Base-by-base conservation (phyloP, 2,329 filamentous ascomycete genomes). In the Nakataea oryzae region DNA sequence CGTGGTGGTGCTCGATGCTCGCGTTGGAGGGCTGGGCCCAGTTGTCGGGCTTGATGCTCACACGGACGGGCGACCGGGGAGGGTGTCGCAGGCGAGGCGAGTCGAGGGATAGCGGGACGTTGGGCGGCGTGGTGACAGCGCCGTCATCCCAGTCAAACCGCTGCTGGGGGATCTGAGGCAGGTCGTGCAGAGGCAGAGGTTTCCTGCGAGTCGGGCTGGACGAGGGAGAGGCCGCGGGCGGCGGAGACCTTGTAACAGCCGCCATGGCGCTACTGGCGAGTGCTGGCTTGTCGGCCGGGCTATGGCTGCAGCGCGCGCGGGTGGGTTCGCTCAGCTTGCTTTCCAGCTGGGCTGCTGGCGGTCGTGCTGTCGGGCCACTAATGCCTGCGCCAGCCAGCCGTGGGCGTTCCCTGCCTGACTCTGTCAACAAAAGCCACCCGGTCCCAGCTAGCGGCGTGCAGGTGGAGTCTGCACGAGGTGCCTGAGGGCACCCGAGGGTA, bases 31-130 rank as follows among this genome's bases (percentile, higher is more conserved):
- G 78, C 66, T 76, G 76, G 26, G 75, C 74, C 79, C 79, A 84
- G 69, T 80, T 76, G 55, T 82, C 81, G 28, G 76, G 72, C 59
- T 80, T 79, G 62, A 82, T 79, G 67, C 81, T 83, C 61, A 85
- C 77, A 63, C 75, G 78, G 62, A 84, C 81, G 24, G 84, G 83
- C 54, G 84, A 86, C 30, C 79, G 75, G 32, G 83, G 83, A 21
- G 78, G 76, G 60, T 80, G 77, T 64, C 79, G 78, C 63, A 85
- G 73, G 63, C 76, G 75, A 28, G 80, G 75, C 26, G 76, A 76
- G 60, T 75, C 74, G 54, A 70, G 60, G 9, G 64, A 47, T 29
- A 66, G 57, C 6, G 70, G 66, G 2, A 70, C 63, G n/a, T 64
- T 65, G 8, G 72, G 69, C 56, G 72, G 63, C 29, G 70, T 64